Evolutionary conservation across 2,329 filamentous ascomycete species (phyloP), one percentile per base, ranked within the genome.

Genomic region (Colletotrichum gigasporum): DNA sequence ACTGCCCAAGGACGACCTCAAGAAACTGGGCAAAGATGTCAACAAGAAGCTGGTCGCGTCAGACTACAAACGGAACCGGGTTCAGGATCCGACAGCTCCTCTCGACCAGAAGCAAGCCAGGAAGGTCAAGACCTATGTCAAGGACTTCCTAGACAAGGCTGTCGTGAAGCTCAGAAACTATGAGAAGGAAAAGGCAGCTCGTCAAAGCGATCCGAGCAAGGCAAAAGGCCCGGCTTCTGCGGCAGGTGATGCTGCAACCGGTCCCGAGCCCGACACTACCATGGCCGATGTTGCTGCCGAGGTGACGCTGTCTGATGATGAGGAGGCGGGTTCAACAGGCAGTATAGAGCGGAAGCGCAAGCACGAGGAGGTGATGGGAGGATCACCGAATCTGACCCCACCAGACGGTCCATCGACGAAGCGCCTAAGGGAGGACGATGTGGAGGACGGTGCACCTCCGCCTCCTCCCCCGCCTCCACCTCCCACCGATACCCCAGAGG

Each of bases 11-110:
- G 94, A 97, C 6, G 86, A 90, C 51, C 75, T 90, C 3, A 90
- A 90, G 72, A 84, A 84, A 61, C 83, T 89, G 48, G 84, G 83
- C 58, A 88, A 89, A 71, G 85, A 90, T 76, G 86, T 95, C 47
- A 89, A 89, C 60, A 97, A 97, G 78, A 97, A 95, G 76, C 86
- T 98, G 12, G 94, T 97, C 18, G 88, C 92, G 16, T 96, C 93
- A 0, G 95, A 98, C 75, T 97, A 92, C 80, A 97, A 97, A 76
- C 91, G 95, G 72, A 88, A 89, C 48, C 90, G 93, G n/a, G 94
- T 97, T 9, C 85, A 88, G 45, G 90, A 97, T 72, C 95, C 94
- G 0, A 92, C 88, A 11, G 74, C 74, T n/a, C 71, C 75, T 50
- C 90, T 97, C 68, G 87, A 85, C 26, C 86, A 91, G 34, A 94